Evolutionary conservation across 2,329 filamentous ascomycete genomes (phyloP).

Genomic region (Microthyrium microscopicum): DNA sequence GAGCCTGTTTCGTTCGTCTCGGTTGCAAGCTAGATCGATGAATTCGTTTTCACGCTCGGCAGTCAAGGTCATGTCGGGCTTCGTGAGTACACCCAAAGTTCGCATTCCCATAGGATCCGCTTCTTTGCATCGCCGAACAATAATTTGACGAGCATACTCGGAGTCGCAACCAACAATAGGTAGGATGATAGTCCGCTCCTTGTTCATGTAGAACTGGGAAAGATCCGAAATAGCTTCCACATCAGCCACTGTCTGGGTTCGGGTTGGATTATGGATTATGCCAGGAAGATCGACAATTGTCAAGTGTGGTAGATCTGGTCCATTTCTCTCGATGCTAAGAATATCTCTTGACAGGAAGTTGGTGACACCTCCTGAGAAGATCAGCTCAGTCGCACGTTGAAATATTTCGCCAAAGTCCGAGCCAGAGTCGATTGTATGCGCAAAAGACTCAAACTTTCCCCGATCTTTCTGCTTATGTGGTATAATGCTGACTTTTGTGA

Average conservation of each 20-base stretch:
- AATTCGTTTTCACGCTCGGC: conserved; percentile 12
- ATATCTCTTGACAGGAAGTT: conserved; percentile 11
- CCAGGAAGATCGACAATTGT: conserved; percentile 41
- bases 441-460: conserved; percentile 3
- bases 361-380: conserved; percentile 2
- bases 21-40: conserved; percentile 14
- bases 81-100: conserved; percentile 29
- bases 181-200: conserved; percentile 28
- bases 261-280: conserved; percentile 34
- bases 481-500: conserved; percentile 4
- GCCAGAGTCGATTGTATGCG: conserved; percentile 1
- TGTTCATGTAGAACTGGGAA: conserved; percentile 25
- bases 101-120: conserved; percentile 19
- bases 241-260: conserved; percentile 28
- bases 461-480: conserved; percentile 6
- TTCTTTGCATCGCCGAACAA: conserved; percentile 8
- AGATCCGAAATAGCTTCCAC: conserved; percentile 30
- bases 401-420: conserved; percentile 6
- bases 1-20: conserved; percentile 17
- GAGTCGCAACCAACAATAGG: conserved; percentile 27
- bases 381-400: conserved; percentile 2
- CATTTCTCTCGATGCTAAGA: conserved; percentile 16
- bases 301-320: conserved; percentile 24
- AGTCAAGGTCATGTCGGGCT: conserved; percentile 20
- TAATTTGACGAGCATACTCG: conserved; percentile 26